Conservation (phyloP, 306 rosid genomes). For the Trifolium subterraneum region DNA sequence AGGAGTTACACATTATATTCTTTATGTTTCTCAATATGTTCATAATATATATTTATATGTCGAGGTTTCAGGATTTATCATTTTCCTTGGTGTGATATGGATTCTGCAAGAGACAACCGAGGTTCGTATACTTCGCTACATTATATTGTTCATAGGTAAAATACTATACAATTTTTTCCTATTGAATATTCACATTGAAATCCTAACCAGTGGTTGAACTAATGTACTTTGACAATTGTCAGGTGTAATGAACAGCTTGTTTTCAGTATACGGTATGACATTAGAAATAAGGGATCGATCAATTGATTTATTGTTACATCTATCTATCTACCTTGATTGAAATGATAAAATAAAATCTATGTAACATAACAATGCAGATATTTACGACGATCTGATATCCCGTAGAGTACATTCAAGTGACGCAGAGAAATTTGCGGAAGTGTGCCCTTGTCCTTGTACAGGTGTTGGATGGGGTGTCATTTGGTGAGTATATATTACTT, state of each 20-base stretch:
- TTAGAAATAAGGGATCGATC: too few relatives aligned
- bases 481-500: slow-evolving; percentile 48
- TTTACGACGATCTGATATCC: slow-evolving; percentile 71
- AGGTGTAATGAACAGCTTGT: slow-evolving; percentile 68
- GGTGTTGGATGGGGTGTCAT: slow-evolving; percentile 81
- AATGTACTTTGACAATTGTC: too few relatives aligned
- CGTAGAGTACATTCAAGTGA: slow-evolving; percentile 74
- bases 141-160: slow-evolving; percentile 67
- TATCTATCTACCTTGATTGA: too few relatives aligned
- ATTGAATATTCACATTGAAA: too few relatives aligned
- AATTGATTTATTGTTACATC: too few relatives aligned
- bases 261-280: not conserved
- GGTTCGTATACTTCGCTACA: slow-evolving; percentile 57
- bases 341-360: too few relatives aligned
- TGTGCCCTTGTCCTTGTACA: slow-evolving; percentile 72
- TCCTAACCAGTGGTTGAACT: too few relatives aligned
- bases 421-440: slow-evolving; percentile 75
- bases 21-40: slow-evolving; percentile 29
- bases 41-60: not conserved
- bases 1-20: not conserved
- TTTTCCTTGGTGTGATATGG: slow-evolving; percentile 68
- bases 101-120: slow-evolving; percentile 69
- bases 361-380: slow-evolving; percentile 50
- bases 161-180: not conserved
- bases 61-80: slow-evolving; percentile 57